Conservation (phyloP, 805 yeast species). For the Starmerella davenportii region DNA sequence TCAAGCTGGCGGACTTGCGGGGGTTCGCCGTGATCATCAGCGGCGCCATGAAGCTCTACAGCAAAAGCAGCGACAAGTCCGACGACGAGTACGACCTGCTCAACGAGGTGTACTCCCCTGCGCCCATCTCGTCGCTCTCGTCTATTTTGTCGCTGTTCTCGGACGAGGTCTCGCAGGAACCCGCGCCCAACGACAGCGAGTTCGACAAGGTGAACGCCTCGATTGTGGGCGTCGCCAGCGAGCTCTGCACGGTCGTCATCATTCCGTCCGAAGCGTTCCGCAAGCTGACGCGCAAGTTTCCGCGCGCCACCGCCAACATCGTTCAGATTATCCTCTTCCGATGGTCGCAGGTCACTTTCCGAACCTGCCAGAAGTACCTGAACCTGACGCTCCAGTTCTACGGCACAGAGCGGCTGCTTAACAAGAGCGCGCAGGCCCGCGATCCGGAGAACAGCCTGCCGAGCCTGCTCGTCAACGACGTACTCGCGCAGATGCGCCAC, state of each 20-base stretch:
- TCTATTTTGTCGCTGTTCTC: conserved; percentile 64
- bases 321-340: conserved; percentile 82
- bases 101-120: conserved; percentile 65
- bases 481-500: conserved; percentile 3
- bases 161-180: conserved; percentile 23
- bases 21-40: conserved; percentile 90
- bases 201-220: conserved; percentile 18
- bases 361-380: conserved; percentile 70
- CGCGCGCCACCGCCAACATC: conserved; percentile 81
- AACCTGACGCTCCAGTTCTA: conserved; percentile 71
- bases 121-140: conserved; percentile 70
- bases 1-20: conserved; percentile 51
- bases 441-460: conserved; percentile 10
- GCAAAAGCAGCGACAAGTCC: conserved; percentile 10
- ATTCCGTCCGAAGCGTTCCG: conserved; percentile 75
- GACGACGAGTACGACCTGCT: conserved; percentile 50
- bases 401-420: conserved; percentile 53
- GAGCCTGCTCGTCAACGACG: conserved; percentile 4
- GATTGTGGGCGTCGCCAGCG: conserved; percentile 57
- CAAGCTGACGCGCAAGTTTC: conserved; percentile 53
- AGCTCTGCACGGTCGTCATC: conserved; percentile 70
- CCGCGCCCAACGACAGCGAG: conserved; percentile 6
- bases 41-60: conserved; percentile 57
- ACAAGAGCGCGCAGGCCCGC: conserved; percentile 19
- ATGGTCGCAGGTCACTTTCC: conserved; percentile 76